Conservation (phyloP, 2,329 filamentous ascomycete species). For the Cytospora schulzeri region DNA sequence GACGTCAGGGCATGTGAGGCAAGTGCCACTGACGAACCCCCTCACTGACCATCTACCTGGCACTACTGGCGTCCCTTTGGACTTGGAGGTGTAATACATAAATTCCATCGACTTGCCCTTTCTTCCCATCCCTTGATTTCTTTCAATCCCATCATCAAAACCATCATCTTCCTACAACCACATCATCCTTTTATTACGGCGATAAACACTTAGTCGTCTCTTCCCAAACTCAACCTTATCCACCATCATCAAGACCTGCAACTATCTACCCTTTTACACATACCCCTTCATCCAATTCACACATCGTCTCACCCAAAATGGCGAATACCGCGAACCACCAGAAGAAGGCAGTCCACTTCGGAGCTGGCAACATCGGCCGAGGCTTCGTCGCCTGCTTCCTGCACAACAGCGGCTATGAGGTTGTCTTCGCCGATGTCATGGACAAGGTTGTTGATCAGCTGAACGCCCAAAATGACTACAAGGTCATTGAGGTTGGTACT, state of each 20-base stretch:
- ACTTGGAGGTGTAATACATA: slow-evolving; percentile 19
- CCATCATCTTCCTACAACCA: not conserved
- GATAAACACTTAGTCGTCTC: not conserved
- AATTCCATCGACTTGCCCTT: slow-evolving; percentile 18
- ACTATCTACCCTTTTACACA: not conserved
- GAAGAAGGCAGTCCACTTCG: slow-evolving; percentile 78
- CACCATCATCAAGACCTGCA: not conserved
- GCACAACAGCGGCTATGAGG: slow-evolving; percentile 92
- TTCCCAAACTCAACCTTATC: not conserved
- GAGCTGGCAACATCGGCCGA: slow-evolving; percentile 83
- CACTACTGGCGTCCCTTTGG: slow-evolving; percentile 1
- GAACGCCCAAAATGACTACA: slow-evolving; percentile 76
- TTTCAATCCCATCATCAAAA: slow-evolving; percentile 2
- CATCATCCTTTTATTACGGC: not conserved
- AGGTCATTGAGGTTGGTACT: slow-evolving; percentile 87
- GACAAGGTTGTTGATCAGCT: slow-evolving; percentile 79
- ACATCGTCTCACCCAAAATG: slow-evolving; percentile 40
- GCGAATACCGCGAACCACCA: slow-evolving; percentile 29
- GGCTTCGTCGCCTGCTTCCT: slow-evolving; percentile 91
- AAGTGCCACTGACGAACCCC: slow-evolving; percentile 27
- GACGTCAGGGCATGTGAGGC: slow-evolving; percentile 27
- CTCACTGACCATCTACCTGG: slow-evolving; percentile 2
- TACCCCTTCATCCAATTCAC: not conserved
- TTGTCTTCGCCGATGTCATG: slow-evolving; percentile 94
- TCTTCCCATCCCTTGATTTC: not conserved